Percentiles rank a stretch among this genome's conserved stretches.
These are phyloP conservation scores for Penicillium diatomitis DNA, from an alignment of 495 filamentous ascomycete species.

Conservation along the genomic window DNA sequence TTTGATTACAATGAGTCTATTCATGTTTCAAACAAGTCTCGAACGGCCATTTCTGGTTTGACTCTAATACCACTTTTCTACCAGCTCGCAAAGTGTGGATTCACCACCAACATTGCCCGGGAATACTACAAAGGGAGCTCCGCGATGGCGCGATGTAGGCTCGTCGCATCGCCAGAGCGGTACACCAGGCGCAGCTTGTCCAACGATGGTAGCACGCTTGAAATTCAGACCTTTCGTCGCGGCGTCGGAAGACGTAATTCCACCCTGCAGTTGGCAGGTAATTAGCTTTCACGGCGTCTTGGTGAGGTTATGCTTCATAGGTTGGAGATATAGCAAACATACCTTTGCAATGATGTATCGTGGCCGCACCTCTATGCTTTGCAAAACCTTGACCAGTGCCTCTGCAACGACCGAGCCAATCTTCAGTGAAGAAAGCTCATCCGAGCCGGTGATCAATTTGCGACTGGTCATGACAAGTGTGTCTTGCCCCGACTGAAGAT, in stretches of 20 bases:
- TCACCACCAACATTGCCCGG: conserved; percentile 50
- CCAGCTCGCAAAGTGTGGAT: conserved; percentile 32
- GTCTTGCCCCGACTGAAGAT: conserved; percentile 27
- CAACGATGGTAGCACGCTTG: conserved; percentile 42
- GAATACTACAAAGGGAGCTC: conserved; percentile 45
- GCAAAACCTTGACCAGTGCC: conserved; percentile 35
- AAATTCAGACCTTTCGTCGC: conserved; percentile 45
- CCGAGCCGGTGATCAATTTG: conserved; percentile 35
- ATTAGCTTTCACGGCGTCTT: background rate
- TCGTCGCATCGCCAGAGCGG: conserved; percentile 48
- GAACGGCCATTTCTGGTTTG: background rate
- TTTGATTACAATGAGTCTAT: no score
- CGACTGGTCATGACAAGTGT: conserved; percentile 47
- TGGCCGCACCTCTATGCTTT: conserved; percentile 33
- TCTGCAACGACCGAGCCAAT: conserved; percentile 39
- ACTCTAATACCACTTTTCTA: conserved; percentile 26
- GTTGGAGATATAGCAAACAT: background rate
- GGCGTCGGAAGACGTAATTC: conserved; percentile 45
- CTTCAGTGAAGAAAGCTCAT: conserved; percentile 34
- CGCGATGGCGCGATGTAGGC: conserved; percentile 32
- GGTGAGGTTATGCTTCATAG: background rate
- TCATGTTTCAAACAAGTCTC: no score
- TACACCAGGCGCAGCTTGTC: conserved; percentile 46
- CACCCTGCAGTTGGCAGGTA: conserved; percentile 22
- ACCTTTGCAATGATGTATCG: conserved; percentile 48